Percentiles rank a stretch among this genome's conserved stretches.
Evolutionary conservation across 176 grass and related monocot species (phyloP).

Genomic region (Pharus latifolius): DNA sequence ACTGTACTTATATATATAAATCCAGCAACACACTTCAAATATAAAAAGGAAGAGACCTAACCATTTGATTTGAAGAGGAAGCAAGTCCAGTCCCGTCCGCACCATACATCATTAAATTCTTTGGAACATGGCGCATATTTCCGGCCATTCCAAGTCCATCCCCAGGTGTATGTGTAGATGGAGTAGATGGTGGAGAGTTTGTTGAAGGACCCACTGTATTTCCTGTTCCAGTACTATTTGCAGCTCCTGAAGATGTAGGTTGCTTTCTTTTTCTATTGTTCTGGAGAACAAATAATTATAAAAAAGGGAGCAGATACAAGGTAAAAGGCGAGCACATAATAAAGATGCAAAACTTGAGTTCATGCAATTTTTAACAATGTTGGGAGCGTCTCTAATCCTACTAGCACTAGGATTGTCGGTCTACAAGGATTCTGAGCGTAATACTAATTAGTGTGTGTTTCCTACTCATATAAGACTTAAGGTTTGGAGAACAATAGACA

Average conservation of each 20-base stretch:
- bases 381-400: too few species aligned
- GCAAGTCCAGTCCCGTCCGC: constrained; percentile 73
- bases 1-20: constrained; percentile 4
- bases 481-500: too few species aligned
- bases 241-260: constrained; percentile 78
- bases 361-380: too few species aligned
- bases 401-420: too few species aligned
- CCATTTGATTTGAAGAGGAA: constrained; percentile 99
- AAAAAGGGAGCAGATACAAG: neutral
- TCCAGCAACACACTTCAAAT: neutral
- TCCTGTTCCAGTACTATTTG: constrained; percentile 96
- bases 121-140: constrained; percentile 58
- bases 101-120: constrained; percentile 92
- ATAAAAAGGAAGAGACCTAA: constrained; percentile 30
- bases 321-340: neutral
- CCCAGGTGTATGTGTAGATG: constrained; percentile 78
- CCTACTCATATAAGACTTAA: too few species aligned
- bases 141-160: constrained; percentile 60
- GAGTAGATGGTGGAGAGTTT: constrained; percentile 88
- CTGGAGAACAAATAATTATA: constrained; percentile 32
- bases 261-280: constrained; percentile 97
- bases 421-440: too few species aligned
- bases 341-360: neutral
- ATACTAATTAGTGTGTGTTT: too few species aligned
- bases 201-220: constrained; percentile 74